Evolutionary conservation across 2,329 filamentous ascomycete species (phyloP), one percentile per base, ranked within the genome.

Genomic region (Nigrospora sphaerica): DNA sequence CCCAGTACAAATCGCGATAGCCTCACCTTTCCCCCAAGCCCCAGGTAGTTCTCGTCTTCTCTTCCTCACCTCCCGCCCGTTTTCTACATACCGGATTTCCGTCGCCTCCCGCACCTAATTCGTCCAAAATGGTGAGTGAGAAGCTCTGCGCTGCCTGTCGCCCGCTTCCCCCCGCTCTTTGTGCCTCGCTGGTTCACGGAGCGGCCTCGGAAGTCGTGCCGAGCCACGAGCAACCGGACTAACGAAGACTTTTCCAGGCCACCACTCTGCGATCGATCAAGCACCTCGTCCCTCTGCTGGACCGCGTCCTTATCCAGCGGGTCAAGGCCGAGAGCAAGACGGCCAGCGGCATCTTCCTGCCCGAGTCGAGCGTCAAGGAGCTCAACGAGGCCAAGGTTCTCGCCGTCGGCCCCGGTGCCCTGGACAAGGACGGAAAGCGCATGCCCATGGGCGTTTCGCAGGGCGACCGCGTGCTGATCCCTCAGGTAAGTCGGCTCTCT

Each of bases 261-360:
- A 84, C 81, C 65, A 80, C 91, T 56, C 81, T 97, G 75, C 93
- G 92, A 71, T 95, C 87, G 68, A 91, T 98, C 82, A 93, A 92
- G 74, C 84, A 85, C 63, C 91, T 98, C 62, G 87, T 85, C 50
- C 93, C 93, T 53, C 91, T 98, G 58, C 85, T 98, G 72, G 93
- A 98, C 83, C 92, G 93, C 62, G 90, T 98, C 60, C 86, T 98
- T 55, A 89, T 98, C 59, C 93, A 98, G 83, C 89, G 93, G 72
- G 74, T 96, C 75, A 97, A 97, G 78, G 88, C 92, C 63, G 92
- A 97, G 74, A 72, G 90, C 66, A 96, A 96, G 81, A 98, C 93
- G 42, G 90, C 93, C 60, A 85, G 85, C 63, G 93, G 93, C 63
- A 95, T 98, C 79, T 96, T 95, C 80, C 87, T 98, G 56, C 93